Conservation (phyloP, 2,329 filamentous ascomycete genomes). For the Colletotrichum truncatum region DNA sequence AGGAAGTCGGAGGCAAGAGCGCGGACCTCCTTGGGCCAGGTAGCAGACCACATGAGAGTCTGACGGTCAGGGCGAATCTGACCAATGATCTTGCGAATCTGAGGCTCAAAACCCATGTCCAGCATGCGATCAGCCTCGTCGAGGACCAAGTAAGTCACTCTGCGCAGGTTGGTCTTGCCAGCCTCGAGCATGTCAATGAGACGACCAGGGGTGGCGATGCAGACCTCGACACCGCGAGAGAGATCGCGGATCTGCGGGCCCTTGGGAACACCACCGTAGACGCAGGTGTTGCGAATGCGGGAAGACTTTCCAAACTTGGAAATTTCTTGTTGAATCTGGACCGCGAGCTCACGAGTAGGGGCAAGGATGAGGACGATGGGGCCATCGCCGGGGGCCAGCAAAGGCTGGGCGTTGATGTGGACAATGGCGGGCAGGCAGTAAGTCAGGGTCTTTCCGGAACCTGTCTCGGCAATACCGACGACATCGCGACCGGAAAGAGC, state of each 20-base stretch:
- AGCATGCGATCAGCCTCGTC: conserved; percentile 99
- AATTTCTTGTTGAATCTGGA: conserved; percentile 98
- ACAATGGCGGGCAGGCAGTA: conserved; percentile 99
- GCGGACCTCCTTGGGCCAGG: conserved; percentile 98
- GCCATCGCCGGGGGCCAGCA: conserved; percentile 92
- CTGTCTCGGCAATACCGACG: conserved; percentile 98
- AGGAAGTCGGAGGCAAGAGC: conserved; percentile 91
- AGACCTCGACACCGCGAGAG: conserved; percentile 94
- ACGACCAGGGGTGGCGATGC: conserved; percentile 97
- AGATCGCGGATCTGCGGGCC: conserved; percentile 97
- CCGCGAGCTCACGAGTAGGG: conserved; percentile 95
- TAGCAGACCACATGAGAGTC: conserved; percentile 99
- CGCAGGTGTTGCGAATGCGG: conserved; percentile 97
- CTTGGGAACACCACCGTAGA: conserved; percentile 99
- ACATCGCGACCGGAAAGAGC: conserved; percentile 97
- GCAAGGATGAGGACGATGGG: conserved; percentile 97
- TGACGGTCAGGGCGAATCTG: conserved; percentile 99
- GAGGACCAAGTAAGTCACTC: conserved; percentile 97
- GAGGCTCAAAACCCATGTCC: conserved; percentile 99
- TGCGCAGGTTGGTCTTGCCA: conserved; percentile 96
- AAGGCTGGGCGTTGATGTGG: conserved; percentile 98
- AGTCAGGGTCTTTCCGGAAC: conserved; percentile 98
- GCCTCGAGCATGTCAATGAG: conserved; percentile 98
- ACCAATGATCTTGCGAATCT: conserved; percentile 97
- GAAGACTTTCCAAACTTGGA: conserved; percentile 99